Conservation (phyloP, 169 alveolate genomes). For the Plasmodium falciparum region DNA sequence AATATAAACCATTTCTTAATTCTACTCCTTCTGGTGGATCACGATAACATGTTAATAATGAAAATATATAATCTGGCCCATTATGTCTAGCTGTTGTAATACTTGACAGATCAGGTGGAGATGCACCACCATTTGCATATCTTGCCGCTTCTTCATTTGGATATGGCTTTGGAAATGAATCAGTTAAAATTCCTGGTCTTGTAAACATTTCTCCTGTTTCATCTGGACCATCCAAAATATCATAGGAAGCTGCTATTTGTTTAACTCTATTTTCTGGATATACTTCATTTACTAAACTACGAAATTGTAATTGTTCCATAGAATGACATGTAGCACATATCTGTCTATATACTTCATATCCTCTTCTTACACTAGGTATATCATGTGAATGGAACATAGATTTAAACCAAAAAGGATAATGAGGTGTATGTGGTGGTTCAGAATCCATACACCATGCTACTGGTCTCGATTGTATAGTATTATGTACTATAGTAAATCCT, state of each 20-base stretch:
- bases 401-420: constrained; percentile 92
- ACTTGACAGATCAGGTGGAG: constrained; percentile 96
- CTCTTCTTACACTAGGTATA: constrained; percentile 89
- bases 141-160: constrained; percentile 95
- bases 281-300: constrained; percentile 89
- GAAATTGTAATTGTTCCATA: constrained; percentile 88
- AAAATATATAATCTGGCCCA: constrained; percentile 95
- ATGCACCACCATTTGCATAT: constrained; percentile 96
- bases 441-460: constrained; percentile 91
- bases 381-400: constrained; percentile 90
- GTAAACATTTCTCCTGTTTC: constrained; percentile 91
- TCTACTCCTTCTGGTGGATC: constrained; percentile 97
- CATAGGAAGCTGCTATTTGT: constrained; percentile 91
- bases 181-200: constrained; percentile 90
- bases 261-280: constrained; percentile 90
- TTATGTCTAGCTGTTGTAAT: constrained; percentile 93
- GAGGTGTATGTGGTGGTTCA: constrained; percentile 90
- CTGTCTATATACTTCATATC: constrained; percentile 91
- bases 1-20: constrained; percentile 95
- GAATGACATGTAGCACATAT: constrained; percentile 93
- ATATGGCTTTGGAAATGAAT: constrained; percentile 90
- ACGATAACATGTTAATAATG: constrained; percentile 95
- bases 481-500: constrained; percentile 89
- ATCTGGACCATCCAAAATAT: constrained; percentile 91
- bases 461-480: constrained; percentile 89